Evolutionary conservation across 2,329 filamentous ascomycete species (phyloP).

Genomic region (Aspergillus sp.): DNA sequence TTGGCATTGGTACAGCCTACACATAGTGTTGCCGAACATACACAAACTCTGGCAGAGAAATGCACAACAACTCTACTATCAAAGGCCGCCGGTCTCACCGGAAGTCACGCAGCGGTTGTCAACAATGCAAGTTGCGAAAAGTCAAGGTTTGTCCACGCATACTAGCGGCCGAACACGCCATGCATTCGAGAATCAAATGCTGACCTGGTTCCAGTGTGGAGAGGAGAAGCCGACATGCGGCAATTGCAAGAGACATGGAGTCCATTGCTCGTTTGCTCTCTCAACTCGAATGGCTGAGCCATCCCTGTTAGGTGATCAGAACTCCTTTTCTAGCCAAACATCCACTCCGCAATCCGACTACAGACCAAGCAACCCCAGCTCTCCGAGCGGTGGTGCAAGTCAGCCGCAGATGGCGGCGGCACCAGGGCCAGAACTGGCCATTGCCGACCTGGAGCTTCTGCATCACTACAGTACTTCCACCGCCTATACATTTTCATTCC

Average conservation of each 20-base stretch:
- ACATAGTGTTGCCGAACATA: too few relatives aligned
- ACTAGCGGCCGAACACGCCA: too few relatives aligned
- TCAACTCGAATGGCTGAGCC: background rate
- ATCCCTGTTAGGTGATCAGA: background rate
- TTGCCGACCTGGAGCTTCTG: conserved; percentile 55
- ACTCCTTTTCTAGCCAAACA: background rate
- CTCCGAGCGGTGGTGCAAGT: background rate
- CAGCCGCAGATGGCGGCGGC: background rate
- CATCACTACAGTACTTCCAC: conserved; percentile 57
- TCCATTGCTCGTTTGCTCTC: conserved; percentile 22
- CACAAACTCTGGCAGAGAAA: background rate
- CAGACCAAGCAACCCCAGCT: background rate
- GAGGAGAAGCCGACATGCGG: conserved; percentile 28
- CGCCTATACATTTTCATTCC: conserved; percentile 49
- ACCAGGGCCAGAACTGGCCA: conserved; percentile 13
- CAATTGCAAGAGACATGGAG: conserved; percentile 29
- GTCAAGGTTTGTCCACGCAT: conserved; percentile 23
- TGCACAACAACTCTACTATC: background rate
- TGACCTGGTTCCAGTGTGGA: conserved; percentile 24
- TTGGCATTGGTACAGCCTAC: too few relatives aligned
- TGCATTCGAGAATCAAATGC: too few relatives aligned
- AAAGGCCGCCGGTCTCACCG: conserved; percentile 26
- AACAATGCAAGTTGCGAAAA: conserved; percentile 31
- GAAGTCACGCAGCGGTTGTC: conserved; percentile 31
- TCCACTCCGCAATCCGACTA: background rate